A percentile compares a stretch with the other conserved stretches of the same genome.
These are phyloP conservation scores for Stephania yunnanensis DNA, from an alignment of 164 flowering plant species.

Conservation along the genomic window DNA sequence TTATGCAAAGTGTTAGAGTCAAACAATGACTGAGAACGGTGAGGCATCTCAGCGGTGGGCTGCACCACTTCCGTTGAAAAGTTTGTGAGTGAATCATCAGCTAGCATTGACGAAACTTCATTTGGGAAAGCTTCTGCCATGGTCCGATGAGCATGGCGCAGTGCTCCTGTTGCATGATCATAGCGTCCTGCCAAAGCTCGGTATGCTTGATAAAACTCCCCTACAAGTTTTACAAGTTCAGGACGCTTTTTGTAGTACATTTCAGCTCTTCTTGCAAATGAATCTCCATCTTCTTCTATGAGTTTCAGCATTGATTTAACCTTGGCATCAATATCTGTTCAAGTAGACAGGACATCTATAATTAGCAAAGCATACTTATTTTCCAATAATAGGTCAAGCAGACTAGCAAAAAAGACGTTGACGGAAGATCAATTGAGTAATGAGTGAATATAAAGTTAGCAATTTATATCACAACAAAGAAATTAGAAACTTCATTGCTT, in stretches of 20 bases:
- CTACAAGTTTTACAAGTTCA: conserved; percentile 92
- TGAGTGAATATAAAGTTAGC: too few relatives aligned
- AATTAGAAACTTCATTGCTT: too few relatives aligned
- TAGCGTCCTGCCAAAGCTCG: conserved; percentile 96
- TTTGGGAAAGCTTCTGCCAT: conserved; percentile 79
- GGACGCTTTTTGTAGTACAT: conserved; percentile 97
- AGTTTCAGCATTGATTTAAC: conserved; percentile 95
- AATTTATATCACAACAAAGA: too few relatives aligned
- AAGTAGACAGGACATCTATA: conserved; percentile 1
- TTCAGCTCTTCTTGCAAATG: conserved; percentile 97
- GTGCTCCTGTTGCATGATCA: conserved; percentile 85
- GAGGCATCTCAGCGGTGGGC: conserved; percentile 48
- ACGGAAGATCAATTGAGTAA: not conserved
- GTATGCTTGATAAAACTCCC: conserved; percentile 88
- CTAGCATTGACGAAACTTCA: conserved; percentile 44
- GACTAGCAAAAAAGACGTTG: not conserved
- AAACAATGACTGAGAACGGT: conserved; percentile 26
- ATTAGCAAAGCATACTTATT: not conserved
- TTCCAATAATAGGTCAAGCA: not conserved
- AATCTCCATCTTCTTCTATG: conserved; percentile 98
- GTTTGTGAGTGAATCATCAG: conserved; percentile 47
- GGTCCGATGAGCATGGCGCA: conserved; percentile 81
- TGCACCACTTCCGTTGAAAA: conserved; percentile 45
- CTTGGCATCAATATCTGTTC: conserved; percentile 81
- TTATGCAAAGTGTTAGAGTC: conserved; percentile 49